These are phyloP conservation scores for Penicillium canescens DNA, from an alignment of 495 filamentous ascomycete species.

Conservation along the genomic window DNA sequence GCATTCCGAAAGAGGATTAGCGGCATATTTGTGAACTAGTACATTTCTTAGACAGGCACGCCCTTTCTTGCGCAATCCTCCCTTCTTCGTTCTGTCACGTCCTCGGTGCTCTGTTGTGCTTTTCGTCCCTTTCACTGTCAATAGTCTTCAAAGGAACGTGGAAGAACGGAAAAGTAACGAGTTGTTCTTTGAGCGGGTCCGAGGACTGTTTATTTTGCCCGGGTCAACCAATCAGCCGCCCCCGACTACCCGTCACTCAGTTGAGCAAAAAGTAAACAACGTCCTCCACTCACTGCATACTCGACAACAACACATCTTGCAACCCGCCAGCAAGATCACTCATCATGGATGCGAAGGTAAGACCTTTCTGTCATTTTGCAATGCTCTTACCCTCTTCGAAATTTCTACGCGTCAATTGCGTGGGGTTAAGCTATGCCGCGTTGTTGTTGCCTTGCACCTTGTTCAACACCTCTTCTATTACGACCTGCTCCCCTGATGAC, in stretches of 20 bases:
- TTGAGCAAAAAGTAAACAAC: constrained; percentile 41
- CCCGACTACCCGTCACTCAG: constrained; percentile 17
- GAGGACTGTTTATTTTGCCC: constrained; percentile 31
- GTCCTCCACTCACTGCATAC: constrained; percentile 8
- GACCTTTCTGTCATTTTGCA: constrained; percentile 11
- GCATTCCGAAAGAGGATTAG: too few relatives aligned
- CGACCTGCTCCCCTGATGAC: not conserved
- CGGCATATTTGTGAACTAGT: too few relatives aligned
- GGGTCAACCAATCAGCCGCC: constrained; percentile 16
- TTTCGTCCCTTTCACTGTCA: not conserved
- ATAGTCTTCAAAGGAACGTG: not conserved
- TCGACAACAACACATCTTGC: constrained; percentile 3
- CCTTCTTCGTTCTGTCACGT: not conserved
- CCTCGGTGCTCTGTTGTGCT: not conserved
- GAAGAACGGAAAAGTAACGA: not conserved
- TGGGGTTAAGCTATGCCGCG: not conserved
- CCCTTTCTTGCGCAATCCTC: not conserved
- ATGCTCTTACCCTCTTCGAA: not conserved
- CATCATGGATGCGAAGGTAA: constrained; percentile 48
- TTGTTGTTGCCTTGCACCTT: not conserved
- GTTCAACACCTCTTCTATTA: not conserved
- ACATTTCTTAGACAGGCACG: too few relatives aligned
- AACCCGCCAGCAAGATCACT: not conserved
- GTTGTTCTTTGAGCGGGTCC: constrained; percentile 1
- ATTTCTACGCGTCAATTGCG: constrained; percentile 2